A percentile compares a stretch with the other conserved stretches of the same genome.
Conservation (phyloP, 139 green algal genomes). For the Astrephomene gubernaculifera region DNA sequence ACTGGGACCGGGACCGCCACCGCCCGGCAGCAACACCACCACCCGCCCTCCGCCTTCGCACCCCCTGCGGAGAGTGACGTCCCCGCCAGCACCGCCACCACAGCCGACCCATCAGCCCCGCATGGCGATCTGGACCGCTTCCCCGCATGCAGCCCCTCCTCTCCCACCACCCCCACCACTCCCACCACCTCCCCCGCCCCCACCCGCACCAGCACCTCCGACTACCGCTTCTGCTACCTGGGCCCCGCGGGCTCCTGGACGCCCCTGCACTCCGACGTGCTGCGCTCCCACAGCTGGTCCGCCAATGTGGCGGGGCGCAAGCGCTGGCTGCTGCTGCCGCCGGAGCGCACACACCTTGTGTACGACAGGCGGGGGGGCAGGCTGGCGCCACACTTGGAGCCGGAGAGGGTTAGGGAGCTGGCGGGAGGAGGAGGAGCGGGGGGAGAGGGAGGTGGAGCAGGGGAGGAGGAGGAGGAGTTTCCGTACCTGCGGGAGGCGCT, state of each 20-base stretch:
- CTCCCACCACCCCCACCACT: no score
- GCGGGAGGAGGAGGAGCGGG: no score
- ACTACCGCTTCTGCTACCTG: constrained; percentile 75
- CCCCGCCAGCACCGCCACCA: no score
- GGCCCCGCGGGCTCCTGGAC: constrained; percentile 77
- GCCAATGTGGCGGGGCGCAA: constrained; percentile 82
- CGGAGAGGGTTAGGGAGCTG: not conserved
- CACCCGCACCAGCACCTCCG: no score
- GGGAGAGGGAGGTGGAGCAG: no score
- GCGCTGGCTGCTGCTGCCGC: constrained; percentile 82
- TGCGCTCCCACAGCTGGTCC: constrained; percentile 87
- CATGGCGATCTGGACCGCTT: no score
- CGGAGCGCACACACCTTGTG: constrained; percentile 69
- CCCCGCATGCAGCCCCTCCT: not conserved
- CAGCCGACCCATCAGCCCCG: no score
- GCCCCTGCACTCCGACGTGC: constrained; percentile 89
- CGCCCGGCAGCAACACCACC: no score
- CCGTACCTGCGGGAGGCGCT: constrained; percentile 54
- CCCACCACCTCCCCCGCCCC: no score
- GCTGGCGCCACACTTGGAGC: constrained; percentile 52
- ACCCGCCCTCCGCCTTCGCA: not conserved
- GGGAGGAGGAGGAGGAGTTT: constrained; percentile 45
- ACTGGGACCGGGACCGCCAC: not conserved
- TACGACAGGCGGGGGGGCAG: constrained; percentile 16
- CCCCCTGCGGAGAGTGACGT: not conserved